Conservation (phyloP, 78 protist genomes). For the Acrasis kona region DNA sequence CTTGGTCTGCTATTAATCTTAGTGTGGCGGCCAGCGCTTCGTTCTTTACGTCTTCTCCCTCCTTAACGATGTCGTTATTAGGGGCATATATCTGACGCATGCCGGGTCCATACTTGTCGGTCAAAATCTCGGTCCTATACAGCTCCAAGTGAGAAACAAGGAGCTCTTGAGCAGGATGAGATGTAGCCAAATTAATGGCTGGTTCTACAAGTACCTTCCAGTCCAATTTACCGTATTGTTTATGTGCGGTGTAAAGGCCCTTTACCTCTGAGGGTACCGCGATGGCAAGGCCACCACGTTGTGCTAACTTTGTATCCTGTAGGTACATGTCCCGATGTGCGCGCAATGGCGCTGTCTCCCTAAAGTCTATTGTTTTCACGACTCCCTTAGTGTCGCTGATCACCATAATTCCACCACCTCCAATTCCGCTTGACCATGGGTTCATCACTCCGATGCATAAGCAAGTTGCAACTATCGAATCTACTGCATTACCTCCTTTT, state of each 20-base stretch:
- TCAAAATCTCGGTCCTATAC: neutral
- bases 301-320: neutral
- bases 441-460: slow-evolving; percentile 12
- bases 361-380: neutral
- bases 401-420: slow-evolving; percentile 5
- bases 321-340: slow-evolving; percentile 5
- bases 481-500: slow-evolving; percentile 11
- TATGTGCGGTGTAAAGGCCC: neutral
- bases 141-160: neutral
- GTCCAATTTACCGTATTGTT: neutral
- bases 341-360: slow-evolving; percentile 20
- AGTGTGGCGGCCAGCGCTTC: slow-evolving; percentile 11
- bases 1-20: neutral
- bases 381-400: neutral
- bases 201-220: slow-evolving; percentile 12
- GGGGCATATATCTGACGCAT: neutral
- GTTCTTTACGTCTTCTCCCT: neutral
- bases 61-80: neutral
- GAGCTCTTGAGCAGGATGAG: neutral
- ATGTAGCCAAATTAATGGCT: neutral
- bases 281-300: neutral
- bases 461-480: slow-evolving; percentile 2
- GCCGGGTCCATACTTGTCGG: neutral
- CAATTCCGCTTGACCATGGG: slow-evolving; percentile 19
- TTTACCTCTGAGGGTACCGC: slow-evolving; percentile 23